Evolutionary conservation across 2,329 filamentous ascomycete species (phyloP).

Genomic region (Ceratocystiopsis sp.): DNA sequence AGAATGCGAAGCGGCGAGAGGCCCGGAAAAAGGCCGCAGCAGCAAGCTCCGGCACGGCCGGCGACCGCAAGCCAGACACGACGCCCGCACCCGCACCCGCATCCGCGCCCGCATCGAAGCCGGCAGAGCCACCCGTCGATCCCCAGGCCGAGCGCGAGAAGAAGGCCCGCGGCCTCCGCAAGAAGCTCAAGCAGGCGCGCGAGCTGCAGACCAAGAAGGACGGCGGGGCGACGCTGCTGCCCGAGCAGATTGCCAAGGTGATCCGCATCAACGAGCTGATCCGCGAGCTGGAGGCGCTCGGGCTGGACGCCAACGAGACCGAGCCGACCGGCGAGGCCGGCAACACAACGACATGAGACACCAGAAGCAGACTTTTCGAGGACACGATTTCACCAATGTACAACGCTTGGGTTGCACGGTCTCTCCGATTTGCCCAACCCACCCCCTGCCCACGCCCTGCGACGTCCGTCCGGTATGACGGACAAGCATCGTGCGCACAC

Average conservation of each 20-base stretch:
- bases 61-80: slow-evolving; percentile 28
- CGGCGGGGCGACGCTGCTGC: slow-evolving; percentile 63
- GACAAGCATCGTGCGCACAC: no score
- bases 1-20: slow-evolving; percentile 81
- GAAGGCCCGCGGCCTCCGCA: slow-evolving; percentile 78
- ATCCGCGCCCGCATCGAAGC: slow-evolving; percentile 1
- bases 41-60: slow-evolving; percentile 6
- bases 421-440: no score
- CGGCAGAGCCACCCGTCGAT: slow-evolving; percentile 2
- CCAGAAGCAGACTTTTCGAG: background rate
- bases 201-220: slow-evolving; percentile 88
- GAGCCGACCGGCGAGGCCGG: slow-evolving; percentile 13
- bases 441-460: no score
- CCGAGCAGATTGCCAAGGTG: slow-evolving; percentile 93
- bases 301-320: slow-evolving; percentile 61
- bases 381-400: no score
- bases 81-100: slow-evolving; percentile 22
- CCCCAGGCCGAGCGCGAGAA: slow-evolving; percentile 68
- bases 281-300: slow-evolving; percentile 68
- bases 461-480: no score
- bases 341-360: slow-evolving; percentile 2
- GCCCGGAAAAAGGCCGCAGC: slow-evolving; percentile 17
- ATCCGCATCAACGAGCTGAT: slow-evolving; percentile 93
- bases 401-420: no score
- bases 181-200: slow-evolving; percentile 86